A percentile compares a stretch with the other conserved stretches of the same genome.
phyloP scores from a whole-genome alignment of 768 basidiomycete genomes.

The Suillus luteus region DNA sequence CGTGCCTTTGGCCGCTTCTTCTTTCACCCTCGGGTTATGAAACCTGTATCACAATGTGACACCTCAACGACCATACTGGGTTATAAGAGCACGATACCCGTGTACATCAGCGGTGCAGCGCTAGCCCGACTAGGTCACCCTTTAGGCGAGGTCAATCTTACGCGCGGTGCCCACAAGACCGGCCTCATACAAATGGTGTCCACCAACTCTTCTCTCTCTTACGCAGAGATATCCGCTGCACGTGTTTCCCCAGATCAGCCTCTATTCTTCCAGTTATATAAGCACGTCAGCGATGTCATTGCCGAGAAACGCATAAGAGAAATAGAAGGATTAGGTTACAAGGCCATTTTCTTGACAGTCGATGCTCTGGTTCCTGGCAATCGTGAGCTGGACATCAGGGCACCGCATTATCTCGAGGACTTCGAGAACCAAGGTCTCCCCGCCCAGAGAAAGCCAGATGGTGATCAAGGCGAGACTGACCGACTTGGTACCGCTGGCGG shows the following conservation, averaged over 20 bases:
- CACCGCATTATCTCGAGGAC: conserved; percentile 58
- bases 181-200: conserved; percentile 88
- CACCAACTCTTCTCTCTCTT: conserved; percentile 72
- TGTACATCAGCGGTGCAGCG: conserved; percentile 84
- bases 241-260: conserved; percentile 55
- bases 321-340: conserved; percentile 74
- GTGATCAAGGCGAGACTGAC: conserved; percentile 39
- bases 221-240: conserved; percentile 59
- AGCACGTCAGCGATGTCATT: conserved; percentile 64
- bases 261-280: conserved; percentile 86
- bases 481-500: conserved; percentile 68
- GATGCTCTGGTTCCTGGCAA: conserved; percentile 86
- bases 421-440: conserved; percentile 43
- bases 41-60: conserved; percentile 60
- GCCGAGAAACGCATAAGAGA: conserved; percentile 73
- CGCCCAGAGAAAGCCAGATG: conserved; percentile 26
- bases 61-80: conserved; percentile 77
- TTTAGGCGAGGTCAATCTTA: conserved; percentile 83
- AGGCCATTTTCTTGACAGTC: conserved; percentile 89
- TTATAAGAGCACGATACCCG: conserved; percentile 67
- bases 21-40: conserved; percentile 84
- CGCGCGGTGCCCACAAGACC: conserved; percentile 61
- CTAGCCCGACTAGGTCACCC: conserved; percentile 89
- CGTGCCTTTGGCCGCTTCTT: conserved; percentile 84
- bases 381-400: conserved; percentile 72